Evolutionary conservation across 371 early-diverging fungal species (phyloP).

Genomic region (Haplosporangium sp.): DNA sequence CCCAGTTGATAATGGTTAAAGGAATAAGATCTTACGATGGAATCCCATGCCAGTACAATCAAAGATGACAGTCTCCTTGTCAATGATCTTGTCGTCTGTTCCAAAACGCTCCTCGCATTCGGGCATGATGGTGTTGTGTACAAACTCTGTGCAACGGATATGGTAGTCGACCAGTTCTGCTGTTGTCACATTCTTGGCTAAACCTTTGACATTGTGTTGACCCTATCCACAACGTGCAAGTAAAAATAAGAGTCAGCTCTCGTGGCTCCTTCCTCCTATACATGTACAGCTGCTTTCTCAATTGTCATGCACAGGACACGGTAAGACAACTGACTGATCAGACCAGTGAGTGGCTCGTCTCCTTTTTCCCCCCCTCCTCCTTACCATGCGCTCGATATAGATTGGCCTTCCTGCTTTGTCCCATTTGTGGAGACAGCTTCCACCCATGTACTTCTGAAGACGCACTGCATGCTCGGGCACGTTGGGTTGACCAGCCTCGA

Average conservation of each 20-base stretch:
- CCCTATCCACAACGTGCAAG: constrained; percentile 57
- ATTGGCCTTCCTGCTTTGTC: constrained; percentile 85
- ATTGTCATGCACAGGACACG: background rate
- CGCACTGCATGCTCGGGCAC: constrained; percentile 76
- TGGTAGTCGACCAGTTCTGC: constrained; percentile 80
- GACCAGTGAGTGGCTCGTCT: background rate
- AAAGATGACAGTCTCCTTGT: constrained; percentile 85
- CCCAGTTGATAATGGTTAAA: too few species aligned
- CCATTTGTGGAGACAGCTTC: constrained; percentile 83
- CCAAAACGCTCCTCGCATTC: constrained; percentile 78
- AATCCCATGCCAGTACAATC: constrained; percentile 85
- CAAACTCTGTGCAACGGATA: constrained; percentile 81
- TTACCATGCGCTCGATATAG: constrained; percentile 84
- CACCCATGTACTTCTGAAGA: constrained; percentile 79
- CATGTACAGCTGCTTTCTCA: background rate
- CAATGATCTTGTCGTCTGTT: constrained; percentile 62
- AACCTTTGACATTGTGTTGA: constrained; percentile 76
- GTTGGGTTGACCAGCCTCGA: constrained; percentile 67
- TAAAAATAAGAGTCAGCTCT: background rate
- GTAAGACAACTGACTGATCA: background rate
- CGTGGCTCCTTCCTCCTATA: background rate
- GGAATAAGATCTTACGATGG: constrained; percentile 63
- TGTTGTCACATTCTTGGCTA: constrained; percentile 72
- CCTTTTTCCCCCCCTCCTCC: constrained; percentile 3
- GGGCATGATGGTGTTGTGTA: constrained; percentile 75